Base-by-base conservation (phyloP, 768 basidiomycete species). In the Gloeostereum incarnatum region DNA sequence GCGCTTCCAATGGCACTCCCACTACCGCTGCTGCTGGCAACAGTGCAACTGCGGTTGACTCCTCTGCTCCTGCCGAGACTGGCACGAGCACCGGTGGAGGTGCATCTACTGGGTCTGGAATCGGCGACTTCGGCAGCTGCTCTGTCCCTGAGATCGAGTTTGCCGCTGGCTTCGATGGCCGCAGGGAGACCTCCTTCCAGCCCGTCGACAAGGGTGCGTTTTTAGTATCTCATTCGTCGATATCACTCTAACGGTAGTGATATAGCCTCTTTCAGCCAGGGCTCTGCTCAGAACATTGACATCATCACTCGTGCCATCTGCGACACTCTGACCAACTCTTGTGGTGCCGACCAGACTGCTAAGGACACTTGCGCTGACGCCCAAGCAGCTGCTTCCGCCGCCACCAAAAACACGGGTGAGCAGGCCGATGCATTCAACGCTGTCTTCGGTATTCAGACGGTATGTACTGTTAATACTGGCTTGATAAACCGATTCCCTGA, bases 381-480 rank as follows among this genome's bases (percentile, higher is more conserved):
- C 6, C 32, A 52, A 30, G 44, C 61, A 22, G 68, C 71, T 37
- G 73, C 73, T 13, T 50, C 53, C 39, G 57, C 67, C 24, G 63
- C 57, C 6, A 34, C 63, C 1, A 58, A 61, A 5, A 60, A 59
- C 43, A 63, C 62, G 21, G 78, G 78, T 45, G 66, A 58, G 8
- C 71, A 75, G 47, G 77, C 78, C 11, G 78, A 80, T 52, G 68
- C 61, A 3, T 81, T 79, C 66, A 80, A 81, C 55, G 62, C 60
- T 13, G 68, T 54, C 30, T 75, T 80, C 45, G 74, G 71, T 14
- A 65, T 73, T 42, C 55, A 33, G 3, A 78, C 76, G 34, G 66
- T 67, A 34, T 34, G 60, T 50, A 31, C 10, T 27, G 13, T 22
- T 5, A 18, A 41, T 11, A 16, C 6, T 1, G 10, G 18, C 9